phyloP scores from a whole-genome alignment of 2,329 filamentous ascomycete species.

The Cadophora gregata region DNA sequence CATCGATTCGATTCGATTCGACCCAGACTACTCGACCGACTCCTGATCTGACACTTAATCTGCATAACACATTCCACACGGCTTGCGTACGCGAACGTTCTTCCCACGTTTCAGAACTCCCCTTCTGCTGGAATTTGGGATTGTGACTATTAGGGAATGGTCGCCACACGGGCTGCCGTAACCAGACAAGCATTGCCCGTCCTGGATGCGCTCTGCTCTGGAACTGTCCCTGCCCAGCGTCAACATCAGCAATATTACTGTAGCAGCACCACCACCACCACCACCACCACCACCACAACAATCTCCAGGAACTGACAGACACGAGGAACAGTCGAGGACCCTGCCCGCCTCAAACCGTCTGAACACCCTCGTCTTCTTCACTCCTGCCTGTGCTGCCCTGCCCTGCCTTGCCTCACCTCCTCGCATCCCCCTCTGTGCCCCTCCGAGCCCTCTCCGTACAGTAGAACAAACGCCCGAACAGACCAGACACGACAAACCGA shows the following conservation, averaged over 20 bases:
- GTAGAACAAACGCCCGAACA: slow-evolving; percentile 7
- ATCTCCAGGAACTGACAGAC: background rate
- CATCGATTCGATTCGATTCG: slow-evolving; percentile 19
- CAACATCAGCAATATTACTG: too few relatives aligned
- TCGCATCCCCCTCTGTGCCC: background rate
- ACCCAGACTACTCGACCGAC: slow-evolving; percentile 9
- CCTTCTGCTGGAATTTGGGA: slow-evolving; percentile 7
- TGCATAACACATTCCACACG: slow-evolving; percentile 36
- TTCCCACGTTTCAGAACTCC: slow-evolving; percentile 29
- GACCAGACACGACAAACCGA: background rate
- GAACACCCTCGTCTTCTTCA: slow-evolving; percentile 8
- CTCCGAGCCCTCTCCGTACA: background rate
- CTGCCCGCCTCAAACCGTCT: slow-evolving; percentile 3
- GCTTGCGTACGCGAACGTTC: slow-evolving; percentile 18
- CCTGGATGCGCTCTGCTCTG: slow-evolving; percentile 16
- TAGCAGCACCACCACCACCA: slow-evolving; percentile 5
- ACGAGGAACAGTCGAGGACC: slow-evolving; percentile 1
- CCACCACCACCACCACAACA: background rate
- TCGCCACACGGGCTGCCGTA: slow-evolving; percentile 16
- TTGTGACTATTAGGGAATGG: slow-evolving; percentile 6
- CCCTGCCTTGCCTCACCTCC: background rate
- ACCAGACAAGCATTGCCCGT: slow-evolving; percentile 20
- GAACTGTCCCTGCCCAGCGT: slow-evolving; percentile 9
- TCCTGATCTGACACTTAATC: slow-evolving; percentile 11
- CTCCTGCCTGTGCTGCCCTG: background rate